These are phyloP conservation scores for Lasiosphaeris hirsuta DNA, from an alignment of 495 filamentous ascomycete genomes.

Conservation along the genomic window DNA sequence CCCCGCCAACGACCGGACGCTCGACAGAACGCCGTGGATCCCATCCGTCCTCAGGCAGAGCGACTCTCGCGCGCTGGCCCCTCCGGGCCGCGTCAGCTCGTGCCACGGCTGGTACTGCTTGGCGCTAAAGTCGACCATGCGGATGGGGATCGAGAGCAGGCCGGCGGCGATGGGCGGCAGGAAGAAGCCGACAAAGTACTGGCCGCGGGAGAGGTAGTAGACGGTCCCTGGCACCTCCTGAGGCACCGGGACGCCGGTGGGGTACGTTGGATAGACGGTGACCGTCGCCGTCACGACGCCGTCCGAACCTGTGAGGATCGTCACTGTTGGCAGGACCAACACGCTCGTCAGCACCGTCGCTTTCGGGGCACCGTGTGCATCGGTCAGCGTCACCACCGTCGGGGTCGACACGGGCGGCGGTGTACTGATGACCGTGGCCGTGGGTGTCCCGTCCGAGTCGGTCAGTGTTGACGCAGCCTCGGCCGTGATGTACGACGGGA, in stretches of 20 bases:
- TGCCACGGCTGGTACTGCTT: constrained; percentile 38
- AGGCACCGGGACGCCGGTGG: constrained; percentile 2
- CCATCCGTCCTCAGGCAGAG: constrained; percentile 30
- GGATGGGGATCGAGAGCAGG: constrained; percentile 31
- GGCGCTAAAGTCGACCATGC: constrained; percentile 34
- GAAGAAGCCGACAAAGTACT: constrained; percentile 39
- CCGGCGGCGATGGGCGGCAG: constrained; percentile 32
- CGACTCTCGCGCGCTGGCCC: constrained; percentile 25
- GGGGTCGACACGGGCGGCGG: constrained; percentile 25
- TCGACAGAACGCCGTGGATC: constrained; percentile 21
- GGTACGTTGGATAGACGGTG: constrained; percentile 26
- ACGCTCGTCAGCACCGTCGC: constrained; percentile 27
- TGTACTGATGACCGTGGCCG: constrained; percentile 26
- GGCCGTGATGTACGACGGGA: constrained; percentile 19
- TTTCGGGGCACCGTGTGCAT: constrained; percentile 22
- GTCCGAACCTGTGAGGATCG: constrained; percentile 20
- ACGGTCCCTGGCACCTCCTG: constrained; percentile 1
- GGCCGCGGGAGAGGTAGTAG: constrained; percentile 21
- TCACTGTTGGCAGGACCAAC: constrained; percentile 18
- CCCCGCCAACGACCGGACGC: constrained; percentile 22
- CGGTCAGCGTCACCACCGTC: constrained; percentile 22
- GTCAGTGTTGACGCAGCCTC: constrained; percentile 21
- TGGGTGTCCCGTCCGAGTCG: constrained; percentile 18
- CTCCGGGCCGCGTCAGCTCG: constrained; percentile 26
- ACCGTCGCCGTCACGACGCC: constrained; percentile 31